These are phyloP conservation scores for Linum lewisii DNA, from an alignment of 345 rosid genomes.

Conservation along the genomic window DNA sequence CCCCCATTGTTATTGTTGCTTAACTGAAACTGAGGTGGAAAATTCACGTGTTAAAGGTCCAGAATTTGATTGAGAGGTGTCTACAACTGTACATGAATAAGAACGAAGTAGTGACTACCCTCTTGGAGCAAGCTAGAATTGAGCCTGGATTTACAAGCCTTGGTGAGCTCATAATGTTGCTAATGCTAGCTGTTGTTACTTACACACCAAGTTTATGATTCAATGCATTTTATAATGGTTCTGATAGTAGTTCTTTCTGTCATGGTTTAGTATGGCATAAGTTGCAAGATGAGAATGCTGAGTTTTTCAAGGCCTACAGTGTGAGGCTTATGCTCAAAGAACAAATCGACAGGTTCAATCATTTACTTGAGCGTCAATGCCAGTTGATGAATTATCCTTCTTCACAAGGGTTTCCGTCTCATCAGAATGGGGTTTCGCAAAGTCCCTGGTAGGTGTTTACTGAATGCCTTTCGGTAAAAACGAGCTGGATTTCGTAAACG, in stretches of 20 bases:
- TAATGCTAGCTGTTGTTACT: too few relatives aligned
- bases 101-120: conserved; percentile 85
- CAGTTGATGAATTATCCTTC: background rate
- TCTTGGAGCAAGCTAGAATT: conserved; percentile 72
- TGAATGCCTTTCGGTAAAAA: too few relatives aligned
- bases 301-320: background rate
- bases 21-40: background rate
- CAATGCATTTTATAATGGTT: background rate
- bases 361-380: background rate
- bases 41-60: conserved; percentile 46
- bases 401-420: background rate
- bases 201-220: too few relatives aligned
- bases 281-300: background rate
- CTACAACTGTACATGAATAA: conserved; percentile 92
- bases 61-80: conserved; percentile 88
- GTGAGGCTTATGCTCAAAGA: background rate
- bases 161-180: conserved; percentile 29
- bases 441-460: background rate
- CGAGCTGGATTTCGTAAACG: too few relatives aligned
- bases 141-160: conserved; percentile 96
- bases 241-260: background rate
- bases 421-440: background rate
- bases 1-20: background rate
- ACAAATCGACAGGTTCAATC: background rate
- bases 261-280: background rate